Evolutionary conservation across 768 basidiomycete species (phyloP).

Genomic region (Brasilioporus rufonigricans): DNA sequence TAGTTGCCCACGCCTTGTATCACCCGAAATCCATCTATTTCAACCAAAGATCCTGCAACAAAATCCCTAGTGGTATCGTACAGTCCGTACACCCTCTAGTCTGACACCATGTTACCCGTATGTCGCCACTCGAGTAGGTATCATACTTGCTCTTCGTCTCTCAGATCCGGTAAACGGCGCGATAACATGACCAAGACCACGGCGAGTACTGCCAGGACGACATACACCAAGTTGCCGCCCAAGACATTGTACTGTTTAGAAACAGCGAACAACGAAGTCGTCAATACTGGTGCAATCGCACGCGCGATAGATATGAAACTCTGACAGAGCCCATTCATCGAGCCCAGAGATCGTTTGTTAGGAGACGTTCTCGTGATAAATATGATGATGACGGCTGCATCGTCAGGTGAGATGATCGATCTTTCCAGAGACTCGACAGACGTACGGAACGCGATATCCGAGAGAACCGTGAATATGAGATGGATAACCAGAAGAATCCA

Average conservation of each 20-base stretch:
- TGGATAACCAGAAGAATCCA: conserved; percentile 38
- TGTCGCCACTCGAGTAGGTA: not conserved
- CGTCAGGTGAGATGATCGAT: not conserved
- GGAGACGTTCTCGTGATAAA: conserved; percentile 54
- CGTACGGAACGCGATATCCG: conserved; percentile 39
- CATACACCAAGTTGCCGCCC: conserved; percentile 51
- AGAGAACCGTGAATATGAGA: conserved; percentile 25
- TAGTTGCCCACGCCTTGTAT: not conserved
- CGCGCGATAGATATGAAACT: conserved; percentile 44
- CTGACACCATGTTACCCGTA: no score
- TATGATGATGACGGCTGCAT: conserved; percentile 46
- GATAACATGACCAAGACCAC: conserved; percentile 23
- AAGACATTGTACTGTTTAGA: conserved; percentile 49
- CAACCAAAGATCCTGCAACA: not conserved
- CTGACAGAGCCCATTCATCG: conserved; percentile 57
- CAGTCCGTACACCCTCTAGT: not conserved
- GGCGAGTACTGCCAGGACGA: conserved; percentile 35
- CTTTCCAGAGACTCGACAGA: not conserved
- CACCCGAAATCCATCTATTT: not conserved
- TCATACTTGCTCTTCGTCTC: not conserved
- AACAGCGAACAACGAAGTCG: conserved; percentile 51
- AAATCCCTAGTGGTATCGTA: not conserved
- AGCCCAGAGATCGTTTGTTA: conserved; percentile 50
- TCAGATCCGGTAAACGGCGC: conserved; percentile 19
- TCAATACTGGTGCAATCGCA: conserved; percentile 47